These are phyloP conservation scores for Pythium apleroticum DNA, from an alignment of 352 stramenopile species.

Conservation along the genomic window DNA sequence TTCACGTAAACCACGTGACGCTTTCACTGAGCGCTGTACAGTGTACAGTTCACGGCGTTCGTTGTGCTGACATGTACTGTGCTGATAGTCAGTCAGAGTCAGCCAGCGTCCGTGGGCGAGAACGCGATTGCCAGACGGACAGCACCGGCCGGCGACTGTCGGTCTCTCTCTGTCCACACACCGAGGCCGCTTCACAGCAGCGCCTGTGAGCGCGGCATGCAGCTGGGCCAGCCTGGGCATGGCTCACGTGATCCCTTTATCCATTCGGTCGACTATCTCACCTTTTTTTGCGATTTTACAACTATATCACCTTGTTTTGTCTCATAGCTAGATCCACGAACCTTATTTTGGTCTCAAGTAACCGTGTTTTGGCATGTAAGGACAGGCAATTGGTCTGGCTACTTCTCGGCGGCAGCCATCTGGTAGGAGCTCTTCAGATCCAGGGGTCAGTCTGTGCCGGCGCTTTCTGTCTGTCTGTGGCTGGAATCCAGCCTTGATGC, in stretches of 20 bases:
- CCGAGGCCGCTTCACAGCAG: neutral
- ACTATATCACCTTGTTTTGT: constrained; percentile 16
- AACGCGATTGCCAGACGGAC: neutral
- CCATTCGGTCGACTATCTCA: neutral
- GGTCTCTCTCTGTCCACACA: neutral
- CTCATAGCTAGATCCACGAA: no score
- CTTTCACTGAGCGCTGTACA: neutral
- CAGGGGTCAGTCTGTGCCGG: neutral
- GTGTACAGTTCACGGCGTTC: neutral
- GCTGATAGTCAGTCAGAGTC: neutral
- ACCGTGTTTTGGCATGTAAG: constrained; percentile 17
- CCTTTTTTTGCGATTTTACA: constrained; percentile 4
- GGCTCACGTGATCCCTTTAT: neutral
- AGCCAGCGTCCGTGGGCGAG: neutral
- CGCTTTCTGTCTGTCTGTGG: neutral
- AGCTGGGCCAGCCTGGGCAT: no score
- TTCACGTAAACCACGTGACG: constrained; percentile 3
- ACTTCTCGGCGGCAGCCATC: constrained; percentile 18
- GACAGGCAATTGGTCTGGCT: constrained; percentile 12
- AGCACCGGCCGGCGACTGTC: neutral
- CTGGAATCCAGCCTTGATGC: no score
- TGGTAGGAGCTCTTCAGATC: constrained; percentile 10
- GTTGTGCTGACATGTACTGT: neutral
- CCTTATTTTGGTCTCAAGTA: no score
- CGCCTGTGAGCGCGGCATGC: neutral